Evolutionary conservation across 306 rosid species (phyloP), one percentile per base, ranked within the genome.

Genomic region (Rosa multiflora): DNA sequence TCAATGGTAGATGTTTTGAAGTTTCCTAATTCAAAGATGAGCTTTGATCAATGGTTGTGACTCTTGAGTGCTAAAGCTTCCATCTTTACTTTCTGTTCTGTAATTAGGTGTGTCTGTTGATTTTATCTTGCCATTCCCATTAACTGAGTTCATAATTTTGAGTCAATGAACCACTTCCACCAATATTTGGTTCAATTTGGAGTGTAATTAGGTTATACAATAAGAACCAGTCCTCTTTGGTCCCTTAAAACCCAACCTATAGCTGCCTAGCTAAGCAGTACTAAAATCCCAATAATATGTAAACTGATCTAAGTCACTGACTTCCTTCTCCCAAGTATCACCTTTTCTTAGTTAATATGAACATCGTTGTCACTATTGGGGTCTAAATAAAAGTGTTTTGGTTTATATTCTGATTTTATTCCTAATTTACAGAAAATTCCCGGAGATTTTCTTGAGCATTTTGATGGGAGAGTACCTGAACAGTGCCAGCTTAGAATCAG

Each of bases 341-440:
- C 68, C 29, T 21, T 26, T 9, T 26, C 8, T 26, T 61, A 61
- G 67, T 61, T 23, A 10, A 61, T 26, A 4, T 61, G 67, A 61
- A 61, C 3, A 23, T 61, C 39, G 26, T 26, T 26, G 39, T 26
- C 67, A 61, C 14, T 61, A 5, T 10, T 26, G 17, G 42, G 53
- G 37, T 70, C 49, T 3, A 23, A 23, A 47, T 11, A 48, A 21
- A 43, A 26, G 21, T 47, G 9, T 6, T 70, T 70, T 70, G 42
- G 4, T 26, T 12, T 5, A 23, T 71, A 23, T 61, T 61, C 39
- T 61, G 17, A 61, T 26, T 11, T 26, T 61, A 5, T 61, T 70
- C 59, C 40, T 70, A 9, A 47, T 11, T 21, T 32, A 12, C 49
- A 73, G 77, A n/a, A 73, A 53, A 53, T 73, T 49, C 67, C 77